Conservation (phyloP, 2,329 filamentous ascomycete genomes). For the Diaporthe batatas region DNA sequence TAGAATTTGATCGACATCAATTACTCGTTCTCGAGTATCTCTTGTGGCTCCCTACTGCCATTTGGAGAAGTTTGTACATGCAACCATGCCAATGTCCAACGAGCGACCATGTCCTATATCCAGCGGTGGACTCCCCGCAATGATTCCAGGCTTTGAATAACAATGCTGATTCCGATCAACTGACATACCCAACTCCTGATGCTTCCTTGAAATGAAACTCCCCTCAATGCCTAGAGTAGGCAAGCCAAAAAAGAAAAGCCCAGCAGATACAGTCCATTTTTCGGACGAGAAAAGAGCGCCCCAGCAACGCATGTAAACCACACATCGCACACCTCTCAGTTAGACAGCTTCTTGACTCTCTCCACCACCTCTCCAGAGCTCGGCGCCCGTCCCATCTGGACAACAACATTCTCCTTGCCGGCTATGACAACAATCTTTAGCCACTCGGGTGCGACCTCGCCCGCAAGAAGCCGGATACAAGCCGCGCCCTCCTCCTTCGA, state of each 20-base stretch:
- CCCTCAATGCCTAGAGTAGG: not conserved
- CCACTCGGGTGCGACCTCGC: slow-evolving; percentile 70
- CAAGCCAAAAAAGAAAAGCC: not conserved
- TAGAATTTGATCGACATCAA: slow-evolving; percentile 36
- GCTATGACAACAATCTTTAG: slow-evolving; percentile 64
- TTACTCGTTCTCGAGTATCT: not conserved
- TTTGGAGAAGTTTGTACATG: slow-evolving; percentile 18
- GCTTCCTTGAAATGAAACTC: not conserved
- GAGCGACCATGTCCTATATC: slow-evolving; percentile 22
- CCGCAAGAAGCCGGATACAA: slow-evolving; percentile 65
- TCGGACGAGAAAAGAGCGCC: not conserved
- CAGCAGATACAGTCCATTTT: not conserved
- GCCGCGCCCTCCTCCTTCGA: slow-evolving; percentile 64
- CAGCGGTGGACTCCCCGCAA: slow-evolving; percentile 13
- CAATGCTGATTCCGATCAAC: slow-evolving; percentile 14
- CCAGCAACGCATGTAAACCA: not conserved
- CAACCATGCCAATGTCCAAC: slow-evolving; percentile 18
- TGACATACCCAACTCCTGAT: slow-evolving; percentile 1
- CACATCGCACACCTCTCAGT: slow-evolving; percentile 32
- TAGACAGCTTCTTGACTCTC: slow-evolving; percentile 47
- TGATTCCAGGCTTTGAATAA: slow-evolving; percentile 6
- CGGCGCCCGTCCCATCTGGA: slow-evolving; percentile 56
- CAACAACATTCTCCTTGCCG: slow-evolving; percentile 69
- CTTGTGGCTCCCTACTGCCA: not conserved
- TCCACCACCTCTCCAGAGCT: slow-evolving; percentile 38